Conservation (phyloP, 1,284 basidiomycete species). For the Schizophyllum amplum region DNA sequence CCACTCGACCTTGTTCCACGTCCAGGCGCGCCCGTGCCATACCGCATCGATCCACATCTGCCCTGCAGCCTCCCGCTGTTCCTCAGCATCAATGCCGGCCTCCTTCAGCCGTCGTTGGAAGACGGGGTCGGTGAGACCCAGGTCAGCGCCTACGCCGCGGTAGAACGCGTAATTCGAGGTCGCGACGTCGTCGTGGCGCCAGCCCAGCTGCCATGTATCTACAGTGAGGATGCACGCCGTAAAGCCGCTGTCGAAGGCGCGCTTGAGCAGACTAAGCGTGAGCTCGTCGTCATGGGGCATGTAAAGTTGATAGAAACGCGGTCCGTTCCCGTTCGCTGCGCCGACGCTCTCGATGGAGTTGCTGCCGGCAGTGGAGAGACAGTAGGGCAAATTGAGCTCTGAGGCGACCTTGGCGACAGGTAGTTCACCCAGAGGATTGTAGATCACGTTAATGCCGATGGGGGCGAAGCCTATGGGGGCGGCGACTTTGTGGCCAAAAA, state of each 20-base stretch:
- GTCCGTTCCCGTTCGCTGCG: conserved; percentile 48
- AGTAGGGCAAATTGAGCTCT: conserved; percentile 57
- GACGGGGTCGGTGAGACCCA: conserved; percentile 31
- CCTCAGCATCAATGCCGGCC: conserved; percentile 28
- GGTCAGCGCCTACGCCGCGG: not conserved
- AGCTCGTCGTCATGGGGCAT: conserved; percentile 47
- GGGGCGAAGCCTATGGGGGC: conserved; percentile 67
- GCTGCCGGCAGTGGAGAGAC: conserved; percentile 65
- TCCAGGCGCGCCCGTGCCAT: conserved; percentile 51
- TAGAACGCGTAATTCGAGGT: not conserved
- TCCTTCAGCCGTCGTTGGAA: conserved; percentile 43
- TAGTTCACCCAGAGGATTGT: conserved; percentile 60
- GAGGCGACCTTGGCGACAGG: conserved; percentile 60
- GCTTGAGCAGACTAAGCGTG: conserved; percentile 53
- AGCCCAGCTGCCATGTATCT: conserved; percentile 59
- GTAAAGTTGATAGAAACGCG: conserved; percentile 77
- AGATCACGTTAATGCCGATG: conserved; percentile 67
- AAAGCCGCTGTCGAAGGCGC: conserved; percentile 61
- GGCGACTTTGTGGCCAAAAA: conserved; percentile 61
- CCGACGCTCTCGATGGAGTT: conserved; percentile 70
- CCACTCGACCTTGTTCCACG: conserved; percentile 60
- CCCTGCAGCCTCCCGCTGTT: conserved; percentile 28
- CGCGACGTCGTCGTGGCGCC: conserved; percentile 57
- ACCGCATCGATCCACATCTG: conserved; percentile 25
- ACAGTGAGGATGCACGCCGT: conserved; percentile 62